Base-by-base conservation (phyloP, 2,329 filamentous ascomycete genomes). In the Pyrenophora seminiperda region DNA sequence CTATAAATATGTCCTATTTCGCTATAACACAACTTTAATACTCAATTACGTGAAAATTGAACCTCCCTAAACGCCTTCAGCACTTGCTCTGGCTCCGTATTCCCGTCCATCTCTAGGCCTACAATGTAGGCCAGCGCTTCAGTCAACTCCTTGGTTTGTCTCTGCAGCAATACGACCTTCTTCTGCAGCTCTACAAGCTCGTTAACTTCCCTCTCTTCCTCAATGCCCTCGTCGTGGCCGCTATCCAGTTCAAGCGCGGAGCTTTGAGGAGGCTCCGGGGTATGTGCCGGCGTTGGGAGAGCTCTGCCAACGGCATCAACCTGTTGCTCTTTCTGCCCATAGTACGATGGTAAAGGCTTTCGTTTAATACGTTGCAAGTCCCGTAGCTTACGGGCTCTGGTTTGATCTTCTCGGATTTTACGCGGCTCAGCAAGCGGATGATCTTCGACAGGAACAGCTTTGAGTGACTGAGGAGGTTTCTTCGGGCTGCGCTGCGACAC, bases 41-140 rank as follows among this genome's bases (percentile, higher is more conserved):
- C 27, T 42, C 24, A 27, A 27, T 9, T 7, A 31, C 19, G 24
- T 13, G 19, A 27, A 17, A 40, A 18, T 1, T 22, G 22, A 24
- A 41, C 49, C 36, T 55, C 45, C 33, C 50, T 53, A 9, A 55
- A 51, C 9, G 56, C 56, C 19, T 42, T 44, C 14, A 65, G 40
- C 7, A 65, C 56, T 7, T 53, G 42, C 31, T 65, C 61, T 3
- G 47, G 51, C 41, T 54, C 60, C 38, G 62, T 27, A n/a, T 65
- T 54, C 2, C 54, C 59, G 41, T 61, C 56, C 14, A 56, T 10
- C 32, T 66, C 54, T 17, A 68, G 34, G 3, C 65, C 66, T 17
- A 66, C 54, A 18, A 68, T 60, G 53, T 57, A 63, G 15, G 60
- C 65, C 34, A 69, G 33, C 10, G 61, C 64, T 19, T 63, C 61